Conservation (phyloP, 805 yeast genomes). For the Saccharomycopsis capsularis region DNA sequence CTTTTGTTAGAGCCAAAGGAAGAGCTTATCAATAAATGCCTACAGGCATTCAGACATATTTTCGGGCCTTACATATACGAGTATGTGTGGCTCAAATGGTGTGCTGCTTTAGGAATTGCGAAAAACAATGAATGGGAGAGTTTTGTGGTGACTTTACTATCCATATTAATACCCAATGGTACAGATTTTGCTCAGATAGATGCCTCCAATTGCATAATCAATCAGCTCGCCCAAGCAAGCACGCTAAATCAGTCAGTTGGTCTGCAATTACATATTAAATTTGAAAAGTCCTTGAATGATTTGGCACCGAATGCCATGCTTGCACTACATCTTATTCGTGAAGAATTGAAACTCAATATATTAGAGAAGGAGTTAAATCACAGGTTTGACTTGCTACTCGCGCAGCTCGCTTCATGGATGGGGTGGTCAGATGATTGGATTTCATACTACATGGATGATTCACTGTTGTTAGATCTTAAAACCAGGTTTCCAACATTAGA, state of each 20-base stretch:
- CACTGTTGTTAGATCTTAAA: conserved; percentile 19
- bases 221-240: neutral
- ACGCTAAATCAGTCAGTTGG: conserved; percentile 5
- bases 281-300: conserved; percentile 35
- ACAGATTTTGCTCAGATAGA: conserved; percentile 24
- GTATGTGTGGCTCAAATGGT: conserved; percentile 58
- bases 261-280: neutral
- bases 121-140: conserved; percentile 53
- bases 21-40: conserved; percentile 37
- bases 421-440: conserved; percentile 70
- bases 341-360: conserved; percentile 60
- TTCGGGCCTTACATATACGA: conserved; percentile 54
- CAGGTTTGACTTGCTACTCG: conserved; percentile 46
- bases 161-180: conserved; percentile 43
- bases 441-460: conserved; percentile 41
- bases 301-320: conserved; percentile 56
- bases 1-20: conserved; percentile 41
- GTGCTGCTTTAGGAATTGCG: conserved; percentile 35
- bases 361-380: conserved; percentile 32
- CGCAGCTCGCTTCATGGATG: conserved; percentile 58
- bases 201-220: neutral
- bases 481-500: conserved; percentile 29
- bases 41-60: conserved; percentile 45
- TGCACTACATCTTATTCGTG: conserved; percentile 69
- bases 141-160: conserved; percentile 43